A percentile compares a stretch with the other conserved stretches of the same genome.
phyloP scores from a whole-genome alignment of 1,284 basidiomycete genomes.

The Marasmius fiardii region DNA sequence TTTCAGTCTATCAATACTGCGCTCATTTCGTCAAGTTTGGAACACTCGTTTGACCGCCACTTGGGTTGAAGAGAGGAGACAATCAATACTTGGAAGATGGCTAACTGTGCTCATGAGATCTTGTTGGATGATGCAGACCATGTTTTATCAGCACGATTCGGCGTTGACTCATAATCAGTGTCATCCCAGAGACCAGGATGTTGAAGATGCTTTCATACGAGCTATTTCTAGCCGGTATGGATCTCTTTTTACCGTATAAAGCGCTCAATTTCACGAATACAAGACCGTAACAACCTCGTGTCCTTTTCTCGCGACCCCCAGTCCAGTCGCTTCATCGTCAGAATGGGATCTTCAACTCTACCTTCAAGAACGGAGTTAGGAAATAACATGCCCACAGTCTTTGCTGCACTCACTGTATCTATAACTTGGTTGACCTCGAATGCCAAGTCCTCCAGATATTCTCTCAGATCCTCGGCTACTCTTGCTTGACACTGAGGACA shows the following conservation, averaged over 20 bases:
- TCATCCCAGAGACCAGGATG: conserved; percentile 28
- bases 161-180: conserved; percentile 15
- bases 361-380: not conserved
- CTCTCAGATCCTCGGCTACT: not conserved
- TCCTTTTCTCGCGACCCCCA: no score
- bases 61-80: no score
- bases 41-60: no score
- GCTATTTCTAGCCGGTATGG: conserved; percentile 42
- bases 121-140: conserved; percentile 51
- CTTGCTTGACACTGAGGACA: not conserved
- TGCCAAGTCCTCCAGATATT: not conserved
- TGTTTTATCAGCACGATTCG: conserved; percentile 82
- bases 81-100: conserved; percentile 92
- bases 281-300: not conserved
- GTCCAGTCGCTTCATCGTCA: not conserved
- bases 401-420: not conserved
- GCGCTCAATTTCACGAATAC: not conserved
- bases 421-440: not conserved
- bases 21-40: no score
- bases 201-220: conserved; percentile 51
- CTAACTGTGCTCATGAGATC: conserved; percentile 70
- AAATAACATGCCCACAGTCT: no score
- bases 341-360: not conserved
- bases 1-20: no score
- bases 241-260: not conserved